phyloP scores from a whole-genome alignment of 2,329 filamentous ascomycete species.

The Penicillium palitans region DNA sequence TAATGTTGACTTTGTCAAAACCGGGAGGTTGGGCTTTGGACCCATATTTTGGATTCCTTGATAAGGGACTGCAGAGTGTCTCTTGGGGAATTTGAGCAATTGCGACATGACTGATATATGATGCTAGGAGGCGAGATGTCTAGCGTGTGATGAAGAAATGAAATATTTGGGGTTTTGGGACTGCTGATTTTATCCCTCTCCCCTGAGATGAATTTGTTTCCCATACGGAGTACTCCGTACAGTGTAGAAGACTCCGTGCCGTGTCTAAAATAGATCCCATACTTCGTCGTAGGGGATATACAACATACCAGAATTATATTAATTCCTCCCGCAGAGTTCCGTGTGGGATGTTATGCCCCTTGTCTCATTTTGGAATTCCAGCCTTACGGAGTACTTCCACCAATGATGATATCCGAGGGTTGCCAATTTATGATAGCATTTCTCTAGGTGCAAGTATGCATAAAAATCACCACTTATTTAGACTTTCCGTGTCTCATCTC shows the following conservation, averaged over 20 bases:
- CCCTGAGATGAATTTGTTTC: background rate
- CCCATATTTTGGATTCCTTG: slow-evolving; percentile 7
- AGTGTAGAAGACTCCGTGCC: background rate
- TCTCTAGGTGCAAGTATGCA: background rate
- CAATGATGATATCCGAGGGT: background rate
- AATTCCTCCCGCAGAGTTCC: background rate
- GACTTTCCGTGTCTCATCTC: slow-evolving; percentile 1
- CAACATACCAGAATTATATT: background rate
- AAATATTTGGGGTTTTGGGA: slow-evolving; percentile 14
- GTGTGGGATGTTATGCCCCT: background rate
- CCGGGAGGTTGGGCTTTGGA: slow-evolving; percentile 7
- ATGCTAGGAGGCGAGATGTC: slow-evolving; percentile 13
- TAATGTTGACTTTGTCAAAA: slow-evolving; percentile 24
- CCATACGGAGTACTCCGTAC: background rate
- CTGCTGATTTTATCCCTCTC: background rate
- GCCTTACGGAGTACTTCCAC: background rate
- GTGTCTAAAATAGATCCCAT: background rate
- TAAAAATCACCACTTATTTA: background rate
- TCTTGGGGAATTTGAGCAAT: slow-evolving; percentile 9
- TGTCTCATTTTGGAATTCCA: slow-evolving; percentile 1
- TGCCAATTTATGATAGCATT: background rate
- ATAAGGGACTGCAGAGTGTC: slow-evolving; percentile 3
- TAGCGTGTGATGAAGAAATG: slow-evolving; percentile 22
- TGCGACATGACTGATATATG: slow-evolving; percentile 20
- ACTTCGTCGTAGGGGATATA: background rate